Conservation (phyloP, 2,329 filamentous ascomycete genomes). For the Scytalidium sp. region DNA sequence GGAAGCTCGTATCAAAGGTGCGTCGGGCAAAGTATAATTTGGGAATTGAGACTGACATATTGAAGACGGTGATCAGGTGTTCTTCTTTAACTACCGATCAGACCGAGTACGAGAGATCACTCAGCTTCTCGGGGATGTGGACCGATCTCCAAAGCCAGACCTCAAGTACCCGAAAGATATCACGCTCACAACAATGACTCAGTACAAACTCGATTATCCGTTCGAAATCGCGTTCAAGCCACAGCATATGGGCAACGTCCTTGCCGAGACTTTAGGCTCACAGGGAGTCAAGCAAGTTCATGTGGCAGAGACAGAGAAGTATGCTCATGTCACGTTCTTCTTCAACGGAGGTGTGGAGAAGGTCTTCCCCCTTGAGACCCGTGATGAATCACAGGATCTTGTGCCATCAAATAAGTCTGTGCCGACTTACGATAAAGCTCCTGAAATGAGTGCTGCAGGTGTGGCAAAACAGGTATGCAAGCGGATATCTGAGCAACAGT, state of each 20-base stretch:
- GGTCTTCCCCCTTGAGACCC: constrained; percentile 85
- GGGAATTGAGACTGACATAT: constrained; percentile 12
- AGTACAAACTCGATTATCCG: constrained; percentile 93
- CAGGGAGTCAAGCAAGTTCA: constrained; percentile 90
- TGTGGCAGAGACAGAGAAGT: constrained; percentile 98
- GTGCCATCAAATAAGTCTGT: constrained; percentile 89
- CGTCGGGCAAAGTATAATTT: constrained; percentile 17
- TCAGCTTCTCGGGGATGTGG: constrained; percentile 86
- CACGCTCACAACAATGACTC: constrained; percentile 91
- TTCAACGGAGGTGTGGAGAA: constrained; percentile 99
- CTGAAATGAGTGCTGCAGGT: constrained; percentile 90
- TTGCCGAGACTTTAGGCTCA: constrained; percentile 93
- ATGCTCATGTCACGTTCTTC: constrained; percentile 99
- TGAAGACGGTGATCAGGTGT: constrained; percentile 84
- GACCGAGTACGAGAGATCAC: constrained; percentile 96
- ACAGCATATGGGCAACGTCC: constrained; percentile 95
- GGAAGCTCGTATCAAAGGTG: constrained; percentile 81
- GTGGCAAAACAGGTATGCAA: constrained; percentile 90
- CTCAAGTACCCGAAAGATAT: constrained; percentile 93
- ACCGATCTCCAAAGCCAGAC: constrained; percentile 85
- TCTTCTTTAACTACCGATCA: constrained; percentile 99
- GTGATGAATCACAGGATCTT: constrained; percentile 74
- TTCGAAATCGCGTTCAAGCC: constrained; percentile 92
- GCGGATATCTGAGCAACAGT: constrained; percentile 79
- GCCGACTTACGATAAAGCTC: constrained; percentile 89